Conservation (phyloP, 1,139 yeast species). For the Kluyveromyces sp. region DNA sequence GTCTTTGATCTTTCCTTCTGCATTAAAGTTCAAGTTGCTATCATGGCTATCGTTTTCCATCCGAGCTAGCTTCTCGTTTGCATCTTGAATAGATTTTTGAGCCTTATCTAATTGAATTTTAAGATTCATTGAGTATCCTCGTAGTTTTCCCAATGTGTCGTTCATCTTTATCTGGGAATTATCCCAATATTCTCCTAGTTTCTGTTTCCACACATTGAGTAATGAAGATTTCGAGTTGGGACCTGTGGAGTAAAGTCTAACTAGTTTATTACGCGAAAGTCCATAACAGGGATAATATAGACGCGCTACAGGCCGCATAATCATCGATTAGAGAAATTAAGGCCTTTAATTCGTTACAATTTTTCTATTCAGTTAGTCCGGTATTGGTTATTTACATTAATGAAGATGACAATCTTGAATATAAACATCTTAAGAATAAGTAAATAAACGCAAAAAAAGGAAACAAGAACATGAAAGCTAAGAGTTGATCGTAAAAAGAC, state of each 20-base stretch:
- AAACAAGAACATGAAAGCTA: background rate
- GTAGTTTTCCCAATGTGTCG: slow-evolving; percentile 8
- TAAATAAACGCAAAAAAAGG: background rate
- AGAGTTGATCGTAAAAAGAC: background rate
- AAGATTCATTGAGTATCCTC: slow-evolving; percentile 12
- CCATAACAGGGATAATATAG: background rate
- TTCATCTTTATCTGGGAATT: slow-evolving; percentile 7
- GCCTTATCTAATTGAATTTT: slow-evolving; percentile 27
- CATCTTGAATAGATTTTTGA: slow-evolving; percentile 30
- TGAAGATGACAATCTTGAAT: too few species aligned
- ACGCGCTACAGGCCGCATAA: background rate
- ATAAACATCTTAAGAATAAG: background rate
- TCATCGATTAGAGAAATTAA: background rate
- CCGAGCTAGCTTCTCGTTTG: slow-evolving; percentile 30
- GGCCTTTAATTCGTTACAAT: too few species aligned
- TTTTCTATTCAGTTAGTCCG: too few species aligned
- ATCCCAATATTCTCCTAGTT: slow-evolving; percentile 13
- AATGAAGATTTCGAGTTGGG: background rate
- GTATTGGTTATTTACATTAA: too few species aligned
- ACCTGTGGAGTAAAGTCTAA: background rate
- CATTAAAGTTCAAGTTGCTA: slow-evolving; percentile 27
- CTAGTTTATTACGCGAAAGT: background rate
- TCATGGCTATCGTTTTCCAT: slow-evolving; percentile 30
- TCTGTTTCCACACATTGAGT: slow-evolving; percentile 3
- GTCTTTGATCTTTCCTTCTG: slow-evolving; percentile 29